Evolutionary conservation across 768 basidiomycete species (phyloP).

Genomic region (Tricholoma sp.): DNA sequence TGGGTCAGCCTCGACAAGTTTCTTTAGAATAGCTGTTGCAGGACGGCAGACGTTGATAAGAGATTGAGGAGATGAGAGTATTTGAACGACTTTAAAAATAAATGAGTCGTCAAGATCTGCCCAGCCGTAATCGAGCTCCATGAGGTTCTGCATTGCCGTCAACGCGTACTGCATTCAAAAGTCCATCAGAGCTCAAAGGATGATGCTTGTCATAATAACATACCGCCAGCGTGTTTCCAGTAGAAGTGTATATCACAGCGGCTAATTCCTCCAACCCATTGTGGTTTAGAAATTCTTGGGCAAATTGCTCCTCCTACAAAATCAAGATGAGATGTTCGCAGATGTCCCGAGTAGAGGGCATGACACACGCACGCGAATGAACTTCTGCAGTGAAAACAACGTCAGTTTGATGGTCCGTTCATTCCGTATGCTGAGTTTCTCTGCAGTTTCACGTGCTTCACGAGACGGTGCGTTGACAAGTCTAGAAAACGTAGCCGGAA

Average conservation of each 20-base stretch:
- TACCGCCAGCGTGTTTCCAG: slow-evolving; percentile 86
- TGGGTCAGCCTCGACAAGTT: slow-evolving; percentile 84
- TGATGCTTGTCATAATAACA: slow-evolving; percentile 17
- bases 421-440: slow-evolving; percentile 58
- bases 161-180: slow-evolving; percentile 63
- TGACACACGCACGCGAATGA: slow-evolving; percentile 55
- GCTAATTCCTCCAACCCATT: slow-evolving; percentile 71
- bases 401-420: slow-evolving; percentile 61
- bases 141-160: slow-evolving; percentile 79
- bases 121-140: slow-evolving; percentile 87
- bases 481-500: slow-evolving; percentile 27
- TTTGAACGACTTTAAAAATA: slow-evolving; percentile 73
- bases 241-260: slow-evolving; percentile 55
- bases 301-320: slow-evolving; percentile 76
- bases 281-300: slow-evolving; percentile 68
- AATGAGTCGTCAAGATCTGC: slow-evolving; percentile 64
- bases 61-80: slow-evolving; percentile 68
- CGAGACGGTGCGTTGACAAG: slow-evolving; percentile 76
- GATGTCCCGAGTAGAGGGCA: neutral
- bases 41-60: slow-evolving; percentile 90
- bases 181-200: neutral
- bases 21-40: slow-evolving; percentile 85
- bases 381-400: slow-evolving; percentile 74
- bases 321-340: slow-evolving; percentile 3
- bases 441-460: slow-evolving; percentile 73